Evolutionary conservation across 208 protist genomes (phyloP).

Genomic region (Crithidia brevicula): DNA sequence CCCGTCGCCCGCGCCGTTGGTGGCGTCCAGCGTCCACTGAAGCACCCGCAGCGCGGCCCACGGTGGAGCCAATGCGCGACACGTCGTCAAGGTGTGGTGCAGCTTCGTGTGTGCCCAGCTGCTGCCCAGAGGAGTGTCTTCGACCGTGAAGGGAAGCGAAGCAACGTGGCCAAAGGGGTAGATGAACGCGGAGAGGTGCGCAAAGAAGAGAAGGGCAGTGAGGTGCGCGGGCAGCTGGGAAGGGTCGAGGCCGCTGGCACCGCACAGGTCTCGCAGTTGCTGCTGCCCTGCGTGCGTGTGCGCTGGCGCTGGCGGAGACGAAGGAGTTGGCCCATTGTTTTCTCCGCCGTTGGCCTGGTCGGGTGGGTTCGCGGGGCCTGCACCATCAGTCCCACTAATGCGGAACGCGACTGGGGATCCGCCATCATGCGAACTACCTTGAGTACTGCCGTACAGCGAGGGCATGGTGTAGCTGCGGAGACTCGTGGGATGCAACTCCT

Average conservation of each 20-base stretch:
- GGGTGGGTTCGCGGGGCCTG: no score
- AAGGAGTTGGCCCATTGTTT: no score
- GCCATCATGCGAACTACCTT: not conserved
- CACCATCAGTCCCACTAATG: no score
- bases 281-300: slow-evolving; percentile 8
- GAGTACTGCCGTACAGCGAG: slow-evolving; percentile 12
- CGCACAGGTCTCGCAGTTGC: slow-evolving; percentile 27
- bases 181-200: slow-evolving; percentile 34
- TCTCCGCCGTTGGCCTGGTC: no score
- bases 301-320: not conserved
- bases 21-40: slow-evolving; percentile 43
- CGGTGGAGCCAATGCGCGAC: slow-evolving; percentile 44
- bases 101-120: slow-evolving; percentile 19
- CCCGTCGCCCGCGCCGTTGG: slow-evolving; percentile 57
- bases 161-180: slow-evolving; percentile 36
- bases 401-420: no score
- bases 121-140: slow-evolving; percentile 24
- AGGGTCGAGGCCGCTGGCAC: slow-evolving; percentile 22
- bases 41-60: slow-evolving; percentile 46
- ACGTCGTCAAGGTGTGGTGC: slow-evolving; percentile 21
- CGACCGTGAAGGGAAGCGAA: slow-evolving; percentile 27
- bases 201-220: slow-evolving; percentile 26
- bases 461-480: slow-evolving; percentile 41
- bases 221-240: slow-evolving; percentile 20
- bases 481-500: slow-evolving; percentile 32